Conservation (phyloP, 768 basidiomycete species). For the Xerocomus brunneocitrinus region DNA sequence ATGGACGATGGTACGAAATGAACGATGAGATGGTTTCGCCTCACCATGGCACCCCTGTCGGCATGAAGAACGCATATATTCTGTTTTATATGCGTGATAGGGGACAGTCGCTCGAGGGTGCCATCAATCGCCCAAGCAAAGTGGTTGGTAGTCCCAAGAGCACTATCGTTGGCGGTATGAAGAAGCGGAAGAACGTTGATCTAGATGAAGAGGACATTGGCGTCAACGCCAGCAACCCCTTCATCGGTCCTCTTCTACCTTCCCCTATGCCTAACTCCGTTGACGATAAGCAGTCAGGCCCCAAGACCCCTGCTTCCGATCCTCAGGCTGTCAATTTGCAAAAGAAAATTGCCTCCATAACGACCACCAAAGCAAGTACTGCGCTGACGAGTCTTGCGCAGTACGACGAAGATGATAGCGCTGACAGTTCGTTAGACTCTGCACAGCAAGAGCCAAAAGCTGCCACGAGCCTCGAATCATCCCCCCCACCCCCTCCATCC, state of each 20-base stretch:
- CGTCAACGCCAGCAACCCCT: conserved; percentile 44
- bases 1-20: conserved; percentile 84
- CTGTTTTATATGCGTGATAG: conserved; percentile 86
- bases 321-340: conserved; percentile 52
- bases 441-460: conserved; percentile 15
- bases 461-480: conserved; percentile 20
- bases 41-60: conserved; percentile 42
- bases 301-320: conserved; percentile 28
- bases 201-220: conserved; percentile 47
- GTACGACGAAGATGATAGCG: conserved; percentile 41
- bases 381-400: conserved; percentile 37
- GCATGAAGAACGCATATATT: conserved; percentile 83
- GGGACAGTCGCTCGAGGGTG: conserved; percentile 69
- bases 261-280: conserved; percentile 32
- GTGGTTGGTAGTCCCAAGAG: conserved; percentile 26
- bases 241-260: conserved; percentile 67
- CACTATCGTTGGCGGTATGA: conserved; percentile 44
- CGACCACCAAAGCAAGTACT: conserved; percentile 24
- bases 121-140: conserved; percentile 34
- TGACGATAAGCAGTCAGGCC: conserved; percentile 13
- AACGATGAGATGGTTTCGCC: conserved; percentile 79
- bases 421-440: conserved; percentile 22
- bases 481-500: conserved; percentile 31
- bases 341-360: conserved; percentile 47
- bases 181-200: conserved; percentile 43